Base-by-base conservation (phyloP, 1,139 yeast genomes). In the Candida sp. region DNA sequence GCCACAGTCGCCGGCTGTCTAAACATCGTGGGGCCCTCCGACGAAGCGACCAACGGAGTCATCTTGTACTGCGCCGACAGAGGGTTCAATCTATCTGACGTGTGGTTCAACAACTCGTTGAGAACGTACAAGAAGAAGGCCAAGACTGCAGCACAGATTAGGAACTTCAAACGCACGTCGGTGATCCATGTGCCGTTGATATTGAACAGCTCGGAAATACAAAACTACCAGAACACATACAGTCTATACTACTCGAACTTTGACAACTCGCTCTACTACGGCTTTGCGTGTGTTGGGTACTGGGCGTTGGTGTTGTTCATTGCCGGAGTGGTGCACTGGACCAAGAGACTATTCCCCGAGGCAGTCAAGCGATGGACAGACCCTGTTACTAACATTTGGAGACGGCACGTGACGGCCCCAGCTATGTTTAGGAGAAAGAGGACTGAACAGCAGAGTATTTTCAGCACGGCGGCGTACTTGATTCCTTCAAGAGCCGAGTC, bases 251-350 rank as follows among this genome's bases (percentile, higher is more conserved):
- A 69, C 40, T 74, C 73, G 4, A 72, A 71, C 52, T 73, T 66
- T 53, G 63, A 66, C 48, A 61, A 67, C 45, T 73, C 84, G 4
- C 67, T 77, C 49, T 80, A 67, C 54, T 73, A 77, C 57, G 87
- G 87, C 9, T 63, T 73, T 25, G 84, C 76, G 2, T 50, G 76
- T 30, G 56, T 82, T 31, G 81, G 80, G 0, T 83, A 73, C 57
- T 82, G 86, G 85, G 74, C 68, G 1, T 48, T 76, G 2, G 67
- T 83, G 8, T 59, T 82, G 51, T 26, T 82, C 1, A 27, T 75
- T 27, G 75, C 77, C 2, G 69, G 72, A 2, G 37, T 77, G 9
- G 61, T 68, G 46, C 79, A 83, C 60, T 77, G 83, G 81, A 57
- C 68, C 22, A 65, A 59, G 46, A 25, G 59, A 5, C 53, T 72